Evolutionary conservation across 106 monocot genomes (phyloP).

Genomic region (Ottelia alismoides): DNA sequence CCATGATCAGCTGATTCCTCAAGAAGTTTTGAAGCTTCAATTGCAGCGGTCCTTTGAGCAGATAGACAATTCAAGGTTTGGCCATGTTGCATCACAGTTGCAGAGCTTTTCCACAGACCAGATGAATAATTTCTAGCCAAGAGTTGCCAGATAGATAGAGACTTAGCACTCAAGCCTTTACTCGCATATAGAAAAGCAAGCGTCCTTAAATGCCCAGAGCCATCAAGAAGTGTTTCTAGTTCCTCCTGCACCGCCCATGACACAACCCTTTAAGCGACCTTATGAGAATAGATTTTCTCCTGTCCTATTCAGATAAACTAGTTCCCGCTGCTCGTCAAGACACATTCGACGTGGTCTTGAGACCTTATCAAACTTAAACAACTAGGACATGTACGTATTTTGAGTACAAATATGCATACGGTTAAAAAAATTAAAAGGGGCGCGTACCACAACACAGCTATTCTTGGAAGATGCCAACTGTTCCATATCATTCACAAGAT

Average conservation of each 20-base stretch:
- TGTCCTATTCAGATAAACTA: conserved; percentile 33
- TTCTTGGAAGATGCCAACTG: conserved; percentile 80
- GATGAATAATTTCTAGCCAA: conserved; percentile 79
- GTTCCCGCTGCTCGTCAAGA: conserved; percentile 28
- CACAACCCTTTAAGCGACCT: conserved; percentile 49
- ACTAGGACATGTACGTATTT: too few relatives aligned
- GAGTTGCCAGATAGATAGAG: conserved; percentile 76
- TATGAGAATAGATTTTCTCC: conserved; percentile 24
- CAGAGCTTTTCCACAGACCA: conserved; percentile 60
- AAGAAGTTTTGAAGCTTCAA: conserved; percentile 91
- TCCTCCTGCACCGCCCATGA: conserved; percentile 87
- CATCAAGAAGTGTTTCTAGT: conserved; percentile 84
- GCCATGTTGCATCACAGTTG: conserved; percentile 5
- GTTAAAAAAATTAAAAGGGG: conserved; percentile 2
- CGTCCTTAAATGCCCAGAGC: conserved; percentile 90
- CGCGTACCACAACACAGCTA: conserved; percentile 85
- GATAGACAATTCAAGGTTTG: conserved; percentile 20
- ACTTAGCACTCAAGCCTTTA: conserved; percentile 86
- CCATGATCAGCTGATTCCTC: conserved; percentile 76
- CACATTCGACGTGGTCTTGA: conserved; percentile 18
- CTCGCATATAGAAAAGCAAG: conserved; percentile 98
- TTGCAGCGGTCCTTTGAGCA: conserved; percentile 50
- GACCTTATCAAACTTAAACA: conserved; percentile 9
- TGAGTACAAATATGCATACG: too few relatives aligned
- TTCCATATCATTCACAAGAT: conserved; percentile 89